A percentile compares a stretch with the other conserved stretches of the same genome.
These are phyloP conservation scores for Lactuca saligna DNA, from an alignment of 129 eudicot species.

Conservation along the genomic window DNA sequence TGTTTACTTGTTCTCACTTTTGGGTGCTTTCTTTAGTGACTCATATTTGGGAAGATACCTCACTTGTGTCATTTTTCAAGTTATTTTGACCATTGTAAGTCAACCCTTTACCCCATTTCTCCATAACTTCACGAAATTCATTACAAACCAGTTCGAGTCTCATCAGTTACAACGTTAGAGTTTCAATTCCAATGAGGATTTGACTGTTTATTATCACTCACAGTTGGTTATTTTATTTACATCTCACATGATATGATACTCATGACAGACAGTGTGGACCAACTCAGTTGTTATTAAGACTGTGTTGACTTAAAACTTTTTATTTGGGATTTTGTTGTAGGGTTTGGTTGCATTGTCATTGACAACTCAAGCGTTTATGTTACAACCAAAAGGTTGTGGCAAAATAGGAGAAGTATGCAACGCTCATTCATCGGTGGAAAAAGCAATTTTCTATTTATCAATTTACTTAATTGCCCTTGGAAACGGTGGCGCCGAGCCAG, in stretches of 20 bases:
- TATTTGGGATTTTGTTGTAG: constrained; percentile 29
- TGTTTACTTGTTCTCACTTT: constrained; percentile 59
- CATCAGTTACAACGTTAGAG: neutral
- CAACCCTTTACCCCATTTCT: constrained; percentile 15
- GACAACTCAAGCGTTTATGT: constrained; percentile 61
- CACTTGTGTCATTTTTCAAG: constrained; percentile 73
- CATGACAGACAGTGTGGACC: neutral
- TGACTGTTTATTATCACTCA: no score
- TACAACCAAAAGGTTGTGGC: constrained; percentile 72
- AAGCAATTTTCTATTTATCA: constrained; percentile 49
- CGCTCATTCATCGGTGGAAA: constrained; percentile 39
- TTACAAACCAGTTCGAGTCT: neutral
- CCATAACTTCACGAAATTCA: neutral
- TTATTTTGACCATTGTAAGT: constrained; percentile 63
- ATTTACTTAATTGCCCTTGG: constrained; percentile 68
- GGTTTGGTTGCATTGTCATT: constrained; percentile 64
- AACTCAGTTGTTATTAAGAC: neutral
- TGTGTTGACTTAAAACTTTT: neutral
- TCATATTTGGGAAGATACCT: constrained; percentile 79
- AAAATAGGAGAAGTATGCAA: constrained; percentile 55
- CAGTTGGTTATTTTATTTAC: no score
- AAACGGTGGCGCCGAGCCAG: constrained; percentile 64
- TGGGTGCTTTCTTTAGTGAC: constrained; percentile 79
- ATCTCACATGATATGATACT: neutral
- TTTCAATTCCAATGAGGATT: neutral